phyloP scores from a whole-genome alignment of 2,329 filamentous ascomycete genomes.

The Parastagonospora nodorum region DNA sequence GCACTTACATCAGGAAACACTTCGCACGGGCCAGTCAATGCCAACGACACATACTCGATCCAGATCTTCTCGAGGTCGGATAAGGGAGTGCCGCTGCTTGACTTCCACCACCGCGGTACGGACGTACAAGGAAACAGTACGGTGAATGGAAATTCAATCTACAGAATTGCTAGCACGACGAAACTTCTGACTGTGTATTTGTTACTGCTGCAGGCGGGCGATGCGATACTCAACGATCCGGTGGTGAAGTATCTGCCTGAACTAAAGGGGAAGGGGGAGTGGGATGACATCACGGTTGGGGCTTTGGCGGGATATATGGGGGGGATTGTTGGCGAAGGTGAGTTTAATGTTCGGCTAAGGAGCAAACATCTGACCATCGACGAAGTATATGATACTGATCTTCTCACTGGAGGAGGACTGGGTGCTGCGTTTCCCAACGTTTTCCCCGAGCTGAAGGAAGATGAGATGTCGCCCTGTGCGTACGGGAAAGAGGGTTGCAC shows the following conservation, averaged over 20 bases:
- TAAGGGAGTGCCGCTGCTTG: slow-evolving; percentile 4
- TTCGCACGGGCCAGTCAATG: slow-evolving; percentile 5
- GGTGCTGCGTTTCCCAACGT: slow-evolving; percentile 5
- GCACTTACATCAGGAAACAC: slow-evolving; percentile 10
- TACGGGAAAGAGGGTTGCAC: slow-evolving; percentile 7
- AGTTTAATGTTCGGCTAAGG: too few relatives aligned
- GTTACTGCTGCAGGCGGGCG: slow-evolving; percentile 42
- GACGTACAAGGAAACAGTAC: slow-evolving; percentile 6
- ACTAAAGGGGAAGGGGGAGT: slow-evolving; percentile 26
- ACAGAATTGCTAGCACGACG: slow-evolving; percentile 49
- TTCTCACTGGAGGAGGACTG: slow-evolving; percentile 5
- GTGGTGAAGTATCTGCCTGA: slow-evolving; percentile 35
- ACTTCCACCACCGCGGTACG: slow-evolving; percentile 12
- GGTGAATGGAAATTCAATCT: slow-evolving; percentile 49
- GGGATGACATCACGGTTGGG: slow-evolving; percentile 43
- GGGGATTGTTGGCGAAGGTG: slow-evolving; percentile 33
- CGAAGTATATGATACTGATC: slow-evolving; percentile 2
- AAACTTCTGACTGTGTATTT: slow-evolving; percentile 50
- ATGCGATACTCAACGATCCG: slow-evolving; percentile 42
- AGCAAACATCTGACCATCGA: neutral
- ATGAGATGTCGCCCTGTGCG: slow-evolving; percentile 7
- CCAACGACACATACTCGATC: slow-evolving; percentile 14
- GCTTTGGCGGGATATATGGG: slow-evolving; percentile 40
- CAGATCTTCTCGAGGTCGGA: slow-evolving; percentile 14
- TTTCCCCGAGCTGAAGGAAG: slow-evolving; percentile 5